phyloP scores from a whole-genome alignment of 192 early-diverging fungal species.

The Coemansia sp. region DNA sequence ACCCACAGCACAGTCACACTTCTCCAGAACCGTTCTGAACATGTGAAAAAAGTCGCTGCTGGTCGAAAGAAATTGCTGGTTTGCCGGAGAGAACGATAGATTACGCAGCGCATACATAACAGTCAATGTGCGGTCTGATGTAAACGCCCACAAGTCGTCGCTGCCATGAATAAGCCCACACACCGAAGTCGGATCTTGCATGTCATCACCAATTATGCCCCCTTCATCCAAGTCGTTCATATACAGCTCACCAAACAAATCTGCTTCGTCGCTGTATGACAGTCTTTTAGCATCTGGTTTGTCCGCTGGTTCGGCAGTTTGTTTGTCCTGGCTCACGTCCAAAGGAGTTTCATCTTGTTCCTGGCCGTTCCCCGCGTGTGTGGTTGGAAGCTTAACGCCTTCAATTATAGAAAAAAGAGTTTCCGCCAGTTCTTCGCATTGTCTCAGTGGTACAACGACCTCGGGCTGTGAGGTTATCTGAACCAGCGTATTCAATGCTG shows the following conservation, averaged over 20 bases:
- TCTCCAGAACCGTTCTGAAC: conserved; percentile 18
- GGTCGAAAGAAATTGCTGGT: conserved; percentile 41
- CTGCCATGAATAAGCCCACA: conserved; percentile 40
- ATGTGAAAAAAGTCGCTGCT: conserved; percentile 40
- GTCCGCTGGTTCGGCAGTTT: neutral
- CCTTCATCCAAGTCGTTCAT: conserved; percentile 21
- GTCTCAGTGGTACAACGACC: conserved; percentile 53
- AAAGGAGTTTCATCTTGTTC: neutral
- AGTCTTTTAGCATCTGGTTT: neutral
- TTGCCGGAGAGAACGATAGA: conserved; percentile 44
- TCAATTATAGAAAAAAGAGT: conserved; percentile 63
- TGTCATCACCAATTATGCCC: conserved; percentile 39
- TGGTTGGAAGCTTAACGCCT: conserved; percentile 20
- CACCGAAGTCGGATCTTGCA: conserved; percentile 41
- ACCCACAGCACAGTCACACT: conserved; percentile 21
- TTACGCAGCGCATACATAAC: conserved; percentile 45
- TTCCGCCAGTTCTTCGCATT: conserved; percentile 72
- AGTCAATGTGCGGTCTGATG: conserved; percentile 48
- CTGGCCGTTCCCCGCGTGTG: neutral
- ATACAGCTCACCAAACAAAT: conserved; percentile 21
- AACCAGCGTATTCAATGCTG: conserved; percentile 72
- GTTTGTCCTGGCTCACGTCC: neutral
- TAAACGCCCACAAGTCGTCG: conserved; percentile 49
- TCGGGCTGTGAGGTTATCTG: conserved; percentile 58
- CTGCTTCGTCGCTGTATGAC: conserved; percentile 34